phyloP scores from a whole-genome alignment of 2,329 filamentous ascomycete genomes.

The Penicillium sp. region DNA sequence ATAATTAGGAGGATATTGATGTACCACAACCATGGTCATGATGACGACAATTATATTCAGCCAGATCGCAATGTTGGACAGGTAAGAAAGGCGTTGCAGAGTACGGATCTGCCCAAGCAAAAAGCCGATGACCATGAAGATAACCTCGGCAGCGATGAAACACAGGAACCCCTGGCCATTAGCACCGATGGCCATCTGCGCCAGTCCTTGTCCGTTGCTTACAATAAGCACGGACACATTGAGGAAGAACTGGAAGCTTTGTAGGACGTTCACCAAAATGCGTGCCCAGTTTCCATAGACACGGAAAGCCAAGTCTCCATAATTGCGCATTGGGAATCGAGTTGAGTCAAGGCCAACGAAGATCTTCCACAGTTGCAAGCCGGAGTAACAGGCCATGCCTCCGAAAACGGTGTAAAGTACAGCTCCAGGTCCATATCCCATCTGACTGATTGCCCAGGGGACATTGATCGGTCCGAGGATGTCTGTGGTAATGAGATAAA shows the following conservation, averaged over 20 bases:
- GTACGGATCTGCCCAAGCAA: slow-evolving; percentile 58
- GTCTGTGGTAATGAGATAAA: slow-evolving; percentile 53
- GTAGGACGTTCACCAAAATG: slow-evolving; percentile 50
- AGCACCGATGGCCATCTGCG: slow-evolving; percentile 45
- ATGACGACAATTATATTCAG: slow-evolving; percentile 56
- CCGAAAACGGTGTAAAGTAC: slow-evolving; percentile 40
- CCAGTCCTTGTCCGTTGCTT: slow-evolving; percentile 41
- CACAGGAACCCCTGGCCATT: slow-evolving; percentile 44
- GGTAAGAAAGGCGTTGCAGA: slow-evolving; percentile 34
- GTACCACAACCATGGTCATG: slow-evolving; percentile 55
- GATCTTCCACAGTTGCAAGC: slow-evolving; percentile 45
- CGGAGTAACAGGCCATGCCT: slow-evolving; percentile 41
- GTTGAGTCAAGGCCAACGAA: slow-evolving; percentile 50
- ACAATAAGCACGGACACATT: slow-evolving; percentile 29
- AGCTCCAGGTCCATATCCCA: slow-evolving; percentile 48
- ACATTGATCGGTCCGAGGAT: slow-evolving; percentile 47
- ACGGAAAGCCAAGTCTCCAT: slow-evolving; percentile 51
- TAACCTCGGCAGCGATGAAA: slow-evolving; percentile 53
- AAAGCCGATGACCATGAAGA: slow-evolving; percentile 53
- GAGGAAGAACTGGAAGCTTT: slow-evolving; percentile 29
- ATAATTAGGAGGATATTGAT: slow-evolving; percentile 52
- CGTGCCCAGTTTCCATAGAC: slow-evolving; percentile 47
- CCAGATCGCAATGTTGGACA: slow-evolving; percentile 57
- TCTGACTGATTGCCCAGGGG: slow-evolving; percentile 28
- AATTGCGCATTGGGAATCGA: slow-evolving; percentile 48